Conservation (phyloP, 148 eudicot species). For the Rhododendron ferrugineum region DNA sequence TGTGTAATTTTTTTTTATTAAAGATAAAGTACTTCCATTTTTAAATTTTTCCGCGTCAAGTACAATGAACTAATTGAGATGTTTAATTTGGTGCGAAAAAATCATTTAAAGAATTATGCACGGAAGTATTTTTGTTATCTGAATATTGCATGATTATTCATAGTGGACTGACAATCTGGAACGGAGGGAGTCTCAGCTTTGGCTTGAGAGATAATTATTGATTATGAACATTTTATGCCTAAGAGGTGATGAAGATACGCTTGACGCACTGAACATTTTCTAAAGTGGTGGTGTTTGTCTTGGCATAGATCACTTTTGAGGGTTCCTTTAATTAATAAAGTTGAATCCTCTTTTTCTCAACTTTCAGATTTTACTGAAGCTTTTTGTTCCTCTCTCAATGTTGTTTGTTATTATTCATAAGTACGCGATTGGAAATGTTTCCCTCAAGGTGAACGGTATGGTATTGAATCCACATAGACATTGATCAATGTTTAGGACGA, state of each 20-base stretch:
- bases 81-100: not conserved
- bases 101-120: not conserved
- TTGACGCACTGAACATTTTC: not conserved
- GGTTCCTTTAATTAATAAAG: not conserved
- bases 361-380: not conserved
- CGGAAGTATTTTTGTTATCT: not conserved
- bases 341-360: not conserved
- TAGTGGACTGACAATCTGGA: not conserved
- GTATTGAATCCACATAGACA: not conserved
- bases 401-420: not conserved
- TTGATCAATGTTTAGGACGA: not conserved
- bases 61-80: not conserved
- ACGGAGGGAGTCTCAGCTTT: not conserved
- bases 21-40: not conserved
- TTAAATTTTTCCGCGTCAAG: not conserved
- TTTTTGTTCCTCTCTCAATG: not conserved
- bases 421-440: not conserved
- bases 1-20: not conserved
- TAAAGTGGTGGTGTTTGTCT: not conserved
- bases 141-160: not conserved
- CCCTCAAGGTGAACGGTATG: not conserved
- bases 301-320: not conserved
- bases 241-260: not conserved
- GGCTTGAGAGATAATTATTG: not conserved
- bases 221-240: not conserved